A percentile compares a stretch with the other conserved stretches of the same genome.
phyloP scores from a whole-genome alignment of 345 rosid species.

The Acer yangbiense region DNA sequence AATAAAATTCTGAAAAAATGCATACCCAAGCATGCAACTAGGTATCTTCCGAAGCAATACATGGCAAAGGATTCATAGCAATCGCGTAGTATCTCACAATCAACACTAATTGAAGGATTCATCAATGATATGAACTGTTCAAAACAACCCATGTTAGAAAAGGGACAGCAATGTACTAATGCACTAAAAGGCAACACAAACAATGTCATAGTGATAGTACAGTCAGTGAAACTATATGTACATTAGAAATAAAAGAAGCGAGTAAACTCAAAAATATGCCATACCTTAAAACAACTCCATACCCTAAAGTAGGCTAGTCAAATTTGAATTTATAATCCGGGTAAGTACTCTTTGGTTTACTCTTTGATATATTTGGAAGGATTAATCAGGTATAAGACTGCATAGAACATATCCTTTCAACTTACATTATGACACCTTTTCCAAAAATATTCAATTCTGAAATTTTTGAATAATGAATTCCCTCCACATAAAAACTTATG shows the following conservation, averaged over 20 bases:
- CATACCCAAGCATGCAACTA: conserved; percentile 96
- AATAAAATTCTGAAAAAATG: conserved; percentile 19
- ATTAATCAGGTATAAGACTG: not conserved
- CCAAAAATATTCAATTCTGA: not conserved
- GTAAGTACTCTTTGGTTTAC: not conserved
- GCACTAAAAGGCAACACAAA: not conserved
- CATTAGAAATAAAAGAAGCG: not conserved
- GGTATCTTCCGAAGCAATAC: conserved; percentile 99
- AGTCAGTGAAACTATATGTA: not conserved
- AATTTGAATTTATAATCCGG: not conserved
- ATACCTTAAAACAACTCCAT: not conserved
- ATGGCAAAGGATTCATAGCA: conserved; percentile 99
- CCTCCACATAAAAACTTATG: not conserved
- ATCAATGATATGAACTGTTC: conserved; percentile 85
- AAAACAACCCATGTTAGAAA: conserved; percentile 19
- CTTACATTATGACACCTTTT: not conserved
- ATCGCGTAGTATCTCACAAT: conserved; percentile 88
- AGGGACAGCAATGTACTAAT: not conserved
- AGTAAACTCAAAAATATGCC: not conserved
- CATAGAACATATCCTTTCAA: not conserved
- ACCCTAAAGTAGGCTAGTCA: not conserved
- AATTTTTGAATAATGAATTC: not conserved
- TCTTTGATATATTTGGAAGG: not conserved
- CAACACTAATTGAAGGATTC: conserved; percentile 87
- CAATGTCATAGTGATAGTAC: not conserved